A percentile compares a stretch with the other conserved stretches of the same genome.
These are phyloP conservation scores for Magnusiomyces magnusii DNA, from an alignment of 1,139 yeast species.

Conservation along the genomic window DNA sequence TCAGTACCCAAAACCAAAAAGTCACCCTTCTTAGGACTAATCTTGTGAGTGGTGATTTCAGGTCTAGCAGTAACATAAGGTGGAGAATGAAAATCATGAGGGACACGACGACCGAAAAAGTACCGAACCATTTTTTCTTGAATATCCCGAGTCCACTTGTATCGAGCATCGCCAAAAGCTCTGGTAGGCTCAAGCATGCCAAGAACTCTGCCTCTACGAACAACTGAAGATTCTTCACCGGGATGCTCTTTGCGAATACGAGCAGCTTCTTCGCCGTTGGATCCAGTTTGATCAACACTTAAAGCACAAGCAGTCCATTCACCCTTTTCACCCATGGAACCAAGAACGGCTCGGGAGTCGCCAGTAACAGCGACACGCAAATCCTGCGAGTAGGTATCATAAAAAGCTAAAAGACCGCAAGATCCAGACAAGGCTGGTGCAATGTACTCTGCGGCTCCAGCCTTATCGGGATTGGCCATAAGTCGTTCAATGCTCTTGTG, in stretches of 20 bases:
- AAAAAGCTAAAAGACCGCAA: constrained; percentile 82
- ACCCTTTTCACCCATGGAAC: constrained; percentile 52
- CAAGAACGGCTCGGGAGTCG: constrained; percentile 88
- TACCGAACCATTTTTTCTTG: constrained; percentile 69
- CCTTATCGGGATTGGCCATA: constrained; percentile 49
- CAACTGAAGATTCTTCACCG: constrained; percentile 71
- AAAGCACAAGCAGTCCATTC: constrained; percentile 85
- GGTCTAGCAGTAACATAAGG: constrained; percentile 99
- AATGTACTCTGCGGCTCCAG: constrained; percentile 62
- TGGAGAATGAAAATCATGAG: constrained; percentile 74
- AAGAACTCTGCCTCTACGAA: constrained; percentile 74
- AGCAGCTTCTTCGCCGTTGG: constrained; percentile 79
- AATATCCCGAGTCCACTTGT: constrained; percentile 69
- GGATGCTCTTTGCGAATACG: constrained; percentile 87
- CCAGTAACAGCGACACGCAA: constrained; percentile 94
- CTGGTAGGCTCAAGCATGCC: constrained; percentile 96
- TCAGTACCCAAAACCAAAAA: constrained; percentile 92
- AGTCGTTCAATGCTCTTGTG: constrained; percentile 63
- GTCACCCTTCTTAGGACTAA: constrained; percentile 65
- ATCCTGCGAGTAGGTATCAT: constrained; percentile 63
- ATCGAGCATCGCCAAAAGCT: constrained; percentile 96
- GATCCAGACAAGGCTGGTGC: constrained; percentile 96
- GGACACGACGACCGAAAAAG: constrained; percentile 78
- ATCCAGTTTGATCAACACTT: constrained; percentile 91
- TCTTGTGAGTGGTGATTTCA: constrained; percentile 73